Evolutionary conservation across 495 filamentous ascomycete genomes (phyloP), one percentile per base, ranked within the genome.

Genomic region (Baudoinia panamericana): DNA sequence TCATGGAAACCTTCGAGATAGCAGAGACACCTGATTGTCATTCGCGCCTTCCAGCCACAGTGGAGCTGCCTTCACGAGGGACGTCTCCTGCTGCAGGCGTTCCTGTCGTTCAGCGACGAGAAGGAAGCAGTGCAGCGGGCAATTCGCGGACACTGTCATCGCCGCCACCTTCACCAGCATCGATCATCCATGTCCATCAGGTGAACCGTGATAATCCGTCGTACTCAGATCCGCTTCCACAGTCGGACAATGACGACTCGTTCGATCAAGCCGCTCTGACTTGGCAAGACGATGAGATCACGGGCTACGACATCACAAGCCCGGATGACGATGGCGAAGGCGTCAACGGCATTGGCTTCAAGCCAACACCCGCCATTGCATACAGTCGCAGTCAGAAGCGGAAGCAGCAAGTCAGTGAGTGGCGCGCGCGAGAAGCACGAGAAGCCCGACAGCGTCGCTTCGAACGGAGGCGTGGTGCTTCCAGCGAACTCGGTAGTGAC

Each of bases 261-360:
- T 11, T 31, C 19, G 30, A 39, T 21, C 50, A 28, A 17, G 30
- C 41, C 26, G 65, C 76, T 17, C 67, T 86, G 44, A 85, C 82
- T 24, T 90, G 84, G 84, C 78, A 76, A 52, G 80, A 84, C 46
- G 67, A 77, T 39, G 84, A 93, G 50, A 88, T 92, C 45, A 92
- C 84, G 0, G 75, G 84, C 13, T 80, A 90, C 54, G 68, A 80
- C 48, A 36, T 44, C 10, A 46, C 42, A 43, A 47, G 56, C 22
- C 51, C 57, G 1, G 66, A 67, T 17, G 66, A 66, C 30, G 60
- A 66, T 38, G 63, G 63, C 11, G 54, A 52, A 3, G 63, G 67
- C 12, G 54, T 67, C 36, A 63, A 92, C 58, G 88, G 88, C 11
- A 80, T 96, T 53, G 88, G 87, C 1, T 95, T 93, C 60, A 79